Evolutionary conservation across 73 alveolate genomes (phyloP), one percentile per base, ranked within the genome.

Genomic region (Paramecium sexaurelia): DNA sequence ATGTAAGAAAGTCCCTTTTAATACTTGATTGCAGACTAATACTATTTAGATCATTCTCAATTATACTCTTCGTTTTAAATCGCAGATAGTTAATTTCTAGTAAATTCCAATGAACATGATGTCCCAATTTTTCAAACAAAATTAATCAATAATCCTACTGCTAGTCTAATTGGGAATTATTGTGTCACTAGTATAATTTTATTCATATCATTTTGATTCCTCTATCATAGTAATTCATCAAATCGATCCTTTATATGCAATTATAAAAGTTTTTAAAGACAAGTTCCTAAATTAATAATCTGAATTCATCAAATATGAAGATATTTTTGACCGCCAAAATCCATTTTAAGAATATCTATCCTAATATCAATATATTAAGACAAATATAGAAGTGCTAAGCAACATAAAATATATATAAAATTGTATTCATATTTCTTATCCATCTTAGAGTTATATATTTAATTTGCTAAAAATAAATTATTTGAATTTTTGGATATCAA

Each of bases 101-200:
- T 26, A 20, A 61, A 61, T 61, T 45, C 26, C 2, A 13, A 61
- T 13, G 15, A 19, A 29, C 9, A 32, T 32, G 83, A 61, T 29
- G 83, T 13, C 8, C 83, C 83, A 10, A 61, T 61, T 5, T 61
- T 61, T 61, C 43, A 61, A 32, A 10, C 83, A 1, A 61, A 61
- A 61, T 22, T 29, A 61, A 29, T 61, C 26, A 61, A 29, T 2
- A 26, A 61, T 61, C 83, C 83, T 24, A 29, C 43, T 29, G 83
- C 83, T 6, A 61, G 75, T 24, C 55, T 78, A 41, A 45, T 78
- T 78, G 90, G 90, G n/a, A 45, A 78, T 78, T 78, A 78, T 78
- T 78, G 90, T 43, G 7, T 43, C 0, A 13, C 68, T 3, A 43
- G 90, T 78, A 78, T 5, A 5, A 26, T 78, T 17, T 5, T 39